Evolutionary conservation across 208 protist genomes (phyloP), one percentile per base, ranked within the genome.

Genomic region (Leishmania lainsoni): DNA sequence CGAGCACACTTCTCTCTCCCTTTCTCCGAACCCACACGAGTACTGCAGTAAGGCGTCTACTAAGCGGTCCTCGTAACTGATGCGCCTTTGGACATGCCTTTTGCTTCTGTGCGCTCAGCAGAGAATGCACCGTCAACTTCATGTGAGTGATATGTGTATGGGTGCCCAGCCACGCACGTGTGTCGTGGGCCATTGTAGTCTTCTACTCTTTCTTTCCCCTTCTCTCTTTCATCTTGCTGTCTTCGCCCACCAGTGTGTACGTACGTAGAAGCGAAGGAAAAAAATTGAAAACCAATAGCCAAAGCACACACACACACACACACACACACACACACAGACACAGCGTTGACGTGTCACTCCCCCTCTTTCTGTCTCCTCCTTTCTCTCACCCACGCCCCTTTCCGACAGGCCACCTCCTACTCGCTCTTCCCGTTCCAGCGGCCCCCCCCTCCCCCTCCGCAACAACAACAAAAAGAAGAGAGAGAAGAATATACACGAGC

Each of bases 281-380:
- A 59, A 10, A 42, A 81, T 35, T 16, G 48, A 63, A 3, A 59
- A 10, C 17, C 51, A 75, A 58, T 26, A 59, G 51, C 54, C 5
- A 63, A 1, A 35, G 5, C 14, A 39, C 48, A 5, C 35, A 51
- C 2, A 76, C 26, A 75, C 61, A 48, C 76, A 66, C 63, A 76
- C 26, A 35, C 6, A 35, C 22, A 32, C 2, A 76, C 26, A 75
- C 61, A 48, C 76, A 66, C 63, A 76, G 12, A 35, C 6, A 35
- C 22, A 32, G 14, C 42, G 54, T 51, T 17, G 10, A 69, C 75
- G 3, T 14, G 32, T 12, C 58, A 5, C 59, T 49, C 58, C 17
- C 58, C 52, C 71, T 54, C 71, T 58, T 3, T 39, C 75, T 49
- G 20, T 49, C 75, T 78, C 58, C 59, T 42, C 52, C 26, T 59